phyloP scores from a whole-genome alignment of 2,329 filamentous ascomycete species.

The Pyrenophora seminiperda region DNA sequence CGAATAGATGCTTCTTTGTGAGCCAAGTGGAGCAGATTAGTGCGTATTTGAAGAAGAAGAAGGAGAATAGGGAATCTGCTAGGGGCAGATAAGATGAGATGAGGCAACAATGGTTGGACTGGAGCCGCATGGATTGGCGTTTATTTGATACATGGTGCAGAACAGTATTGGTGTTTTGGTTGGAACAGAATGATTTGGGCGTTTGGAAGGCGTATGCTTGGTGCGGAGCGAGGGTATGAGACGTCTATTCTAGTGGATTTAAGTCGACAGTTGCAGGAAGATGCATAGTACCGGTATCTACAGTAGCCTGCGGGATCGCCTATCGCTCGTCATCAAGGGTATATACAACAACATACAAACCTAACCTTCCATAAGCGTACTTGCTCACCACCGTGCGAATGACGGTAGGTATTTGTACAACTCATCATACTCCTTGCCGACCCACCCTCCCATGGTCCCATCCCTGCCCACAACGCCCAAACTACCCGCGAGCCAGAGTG shows the following conservation, averaged over 20 bases:
- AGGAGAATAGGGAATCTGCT: slow-evolving; percentile 20
- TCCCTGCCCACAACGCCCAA: slow-evolving; percentile 77
- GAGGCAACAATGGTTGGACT: neutral
- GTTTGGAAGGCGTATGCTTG: too few species aligned
- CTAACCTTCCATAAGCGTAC: neutral
- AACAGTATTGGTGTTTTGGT: too few species aligned
- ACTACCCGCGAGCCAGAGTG: slow-evolving; percentile 80
- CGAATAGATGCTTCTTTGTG: slow-evolving; percentile 85
- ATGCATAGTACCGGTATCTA: neutral
- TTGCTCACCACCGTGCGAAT: slow-evolving; percentile 58
- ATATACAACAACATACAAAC: slow-evolving; percentile 28
- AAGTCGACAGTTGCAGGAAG: neutral
- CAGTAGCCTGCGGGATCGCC: neutral
- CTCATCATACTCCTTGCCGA: slow-evolving; percentile 78
- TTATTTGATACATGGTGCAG: too few species aligned
- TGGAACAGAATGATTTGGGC: too few species aligned
- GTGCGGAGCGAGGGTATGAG: slow-evolving; percentile 24
- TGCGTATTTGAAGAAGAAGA: slow-evolving; percentile 70
- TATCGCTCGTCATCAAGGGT: slow-evolving; percentile 15
- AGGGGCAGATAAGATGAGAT: slow-evolving; percentile 1
- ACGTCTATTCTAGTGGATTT: slow-evolving; percentile 44
- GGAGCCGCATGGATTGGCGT: too few species aligned
- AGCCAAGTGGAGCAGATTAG: slow-evolving; percentile 87
- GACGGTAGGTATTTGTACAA: slow-evolving; percentile 68
- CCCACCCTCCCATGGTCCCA: slow-evolving; percentile 74